phyloP scores from a whole-genome alignment of 2,329 filamentous ascomycete genomes.

The Xylaria sp. region DNA sequence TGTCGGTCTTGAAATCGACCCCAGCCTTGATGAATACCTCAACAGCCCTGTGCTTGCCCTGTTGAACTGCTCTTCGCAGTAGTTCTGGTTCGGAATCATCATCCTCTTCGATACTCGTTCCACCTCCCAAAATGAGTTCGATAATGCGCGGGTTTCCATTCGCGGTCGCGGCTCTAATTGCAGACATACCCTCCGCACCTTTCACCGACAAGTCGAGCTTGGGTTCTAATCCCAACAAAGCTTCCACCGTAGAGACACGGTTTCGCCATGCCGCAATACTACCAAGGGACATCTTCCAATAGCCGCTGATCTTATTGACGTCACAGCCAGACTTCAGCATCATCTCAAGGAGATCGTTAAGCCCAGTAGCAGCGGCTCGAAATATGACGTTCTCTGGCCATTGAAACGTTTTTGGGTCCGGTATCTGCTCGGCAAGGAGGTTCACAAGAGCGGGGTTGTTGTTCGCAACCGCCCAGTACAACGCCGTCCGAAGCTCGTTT shows the following conservation, averaged over 20 bases:
- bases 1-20: not conserved
- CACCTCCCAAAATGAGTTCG: not conserved
- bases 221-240: not conserved
- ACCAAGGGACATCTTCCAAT: not conserved
- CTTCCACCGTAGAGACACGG: not conserved
- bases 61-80: not conserved
- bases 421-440: not conserved
- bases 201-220: not conserved
- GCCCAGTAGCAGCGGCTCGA: not conserved
- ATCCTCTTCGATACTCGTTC: not conserved
- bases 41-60: not conserved
- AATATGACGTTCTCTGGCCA: not conserved
- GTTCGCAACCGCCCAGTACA: not conserved
- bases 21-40: not conserved
- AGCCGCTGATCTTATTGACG: not conserved
- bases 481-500: not conserved
- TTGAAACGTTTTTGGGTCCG: not conserved
- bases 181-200: not conserved
- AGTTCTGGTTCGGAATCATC: not conserved
- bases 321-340: not conserved
- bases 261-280: not conserved
- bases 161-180: not conserved
- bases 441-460: not conserved
- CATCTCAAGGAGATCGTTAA: not conserved
- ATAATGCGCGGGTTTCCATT: not conserved